Base-by-base conservation (phyloP, 2,329 filamentous ascomycete species). In the Cladophialophora chaetospira region DNA sequence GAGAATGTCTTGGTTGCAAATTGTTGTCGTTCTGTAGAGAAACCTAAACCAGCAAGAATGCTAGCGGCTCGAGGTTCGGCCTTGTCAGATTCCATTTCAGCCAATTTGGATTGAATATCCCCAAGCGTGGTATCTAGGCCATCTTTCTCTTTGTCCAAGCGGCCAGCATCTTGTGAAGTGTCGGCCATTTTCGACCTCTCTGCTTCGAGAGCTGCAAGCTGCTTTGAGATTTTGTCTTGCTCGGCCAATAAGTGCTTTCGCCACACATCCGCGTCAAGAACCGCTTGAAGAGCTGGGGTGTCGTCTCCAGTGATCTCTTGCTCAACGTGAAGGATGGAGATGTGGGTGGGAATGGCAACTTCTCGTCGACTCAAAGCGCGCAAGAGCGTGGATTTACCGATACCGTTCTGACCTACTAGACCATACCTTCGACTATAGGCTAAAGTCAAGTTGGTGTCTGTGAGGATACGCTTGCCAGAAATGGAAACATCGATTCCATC, bases 51-150 rank as follows among this genome's bases (percentile, higher is more conserved):
- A 58, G 94, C 93, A 51, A 99, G 81, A 70, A 99, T 99, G 74
- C 90, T 97, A 48, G 94, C 94, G 44, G 94, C 94, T 70, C 94
- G 83, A 63, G 94, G 89, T 71, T 99, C 94, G 57, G 94, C 94
- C 77, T 97, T 97, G 78, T 99, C 94, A 0, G 94, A 97, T 71
- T 99, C 94, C 94, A 99, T 99, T 75, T 99, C 94, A 17, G 92
- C 85, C 58, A 99, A 82, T 74, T 99, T 99, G 57, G 82, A 74
- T 70, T 99, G 91, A 48, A 99, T 86, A 69, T 99, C 94, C 65
- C 88, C 91, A 43, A 99, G 82, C 35, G 94, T 96, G 61, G 86
- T 87, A 70, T 99, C 94, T 50, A 96, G 84, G 38, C 89, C 89
- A 73, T 97, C 94, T 61, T 91, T 87, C 67, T 97, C 91, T 57